Percentiles rank a stretch among this genome's conserved stretches.
phyloP scores from a whole-genome alignment of 1,284 basidiomycete species.

The Exsudoporus floridanus region DNA sequence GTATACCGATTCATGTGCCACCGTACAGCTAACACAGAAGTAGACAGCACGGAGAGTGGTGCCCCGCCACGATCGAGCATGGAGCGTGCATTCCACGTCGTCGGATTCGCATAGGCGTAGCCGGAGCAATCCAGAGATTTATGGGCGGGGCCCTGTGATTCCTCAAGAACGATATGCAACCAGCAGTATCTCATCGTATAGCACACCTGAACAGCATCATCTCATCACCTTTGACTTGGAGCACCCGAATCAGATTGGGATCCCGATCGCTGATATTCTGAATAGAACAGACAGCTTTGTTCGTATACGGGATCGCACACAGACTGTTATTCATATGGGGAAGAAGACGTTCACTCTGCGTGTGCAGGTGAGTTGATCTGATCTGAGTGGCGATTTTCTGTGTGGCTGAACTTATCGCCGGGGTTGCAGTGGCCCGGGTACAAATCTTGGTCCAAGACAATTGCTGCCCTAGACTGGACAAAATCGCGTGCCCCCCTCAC shows the following conservation, averaged over 20 bases:
- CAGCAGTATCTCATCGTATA: constrained; percentile 11
- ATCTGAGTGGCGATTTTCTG: neutral
- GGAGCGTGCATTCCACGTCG: constrained; percentile 10
- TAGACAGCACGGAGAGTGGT: constrained; percentile 22
- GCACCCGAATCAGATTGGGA: constrained; percentile 18
- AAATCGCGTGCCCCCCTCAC: constrained; percentile 31
- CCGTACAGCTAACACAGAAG: constrained; percentile 20
- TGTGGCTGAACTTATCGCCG: neutral
- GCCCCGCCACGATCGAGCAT: constrained; percentile 15
- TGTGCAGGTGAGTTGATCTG: constrained; percentile 18
- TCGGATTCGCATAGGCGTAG: constrained; percentile 5
- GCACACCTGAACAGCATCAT: neutral
- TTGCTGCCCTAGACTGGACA: constrained; percentile 34
- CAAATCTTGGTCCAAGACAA: constrained; percentile 27
- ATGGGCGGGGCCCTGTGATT: constrained; percentile 21
- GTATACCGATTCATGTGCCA: neutral
- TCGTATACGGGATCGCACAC: constrained; percentile 15
- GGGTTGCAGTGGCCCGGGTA: constrained; percentile 35
- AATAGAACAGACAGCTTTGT: constrained; percentile 6
- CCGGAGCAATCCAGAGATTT: neutral
- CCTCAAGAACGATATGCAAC: constrained; percentile 26
- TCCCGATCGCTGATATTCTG: constrained; percentile 26
- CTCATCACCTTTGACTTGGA: constrained; percentile 24
- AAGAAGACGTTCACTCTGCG: constrained; percentile 34
- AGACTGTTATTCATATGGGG: constrained; percentile 22